phyloP scores from a whole-genome alignment of 768 basidiomycete species.

The Auriscalpium orientale region DNA sequence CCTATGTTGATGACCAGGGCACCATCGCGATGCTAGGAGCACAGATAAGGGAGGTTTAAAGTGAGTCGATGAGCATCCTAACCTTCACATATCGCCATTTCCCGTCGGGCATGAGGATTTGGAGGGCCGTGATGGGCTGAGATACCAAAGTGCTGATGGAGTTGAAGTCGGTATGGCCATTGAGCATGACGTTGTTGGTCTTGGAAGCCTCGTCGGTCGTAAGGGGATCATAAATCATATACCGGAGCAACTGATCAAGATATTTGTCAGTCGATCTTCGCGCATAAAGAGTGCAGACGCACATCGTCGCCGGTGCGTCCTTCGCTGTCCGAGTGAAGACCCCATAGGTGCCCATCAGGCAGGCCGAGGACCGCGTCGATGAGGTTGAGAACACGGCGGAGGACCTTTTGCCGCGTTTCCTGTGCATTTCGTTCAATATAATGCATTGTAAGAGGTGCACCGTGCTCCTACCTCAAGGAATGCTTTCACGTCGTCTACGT shows the following conservation, averaged over 20 bases:
- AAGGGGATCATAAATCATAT: conserved; percentile 31
- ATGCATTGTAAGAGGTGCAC: not conserved
- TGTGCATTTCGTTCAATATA: not conserved
- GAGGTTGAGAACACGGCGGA: conserved; percentile 22
- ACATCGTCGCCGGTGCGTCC: conserved; percentile 24
- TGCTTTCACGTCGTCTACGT: conserved; percentile 25
- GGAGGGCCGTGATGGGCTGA: conserved; percentile 28
- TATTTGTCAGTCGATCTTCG: not conserved
- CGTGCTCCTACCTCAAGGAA: conserved; percentile 16
- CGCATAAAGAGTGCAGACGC: not conserved
- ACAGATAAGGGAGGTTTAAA: not conserved
- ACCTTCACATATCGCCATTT: conserved; percentile 28
- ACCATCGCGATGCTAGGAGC: conserved; percentile 19
- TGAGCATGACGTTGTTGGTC: conserved; percentile 30
- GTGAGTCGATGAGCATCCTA: not conserved
- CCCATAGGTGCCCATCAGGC: conserved; percentile 27
- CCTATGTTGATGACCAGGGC: conserved; percentile 30
- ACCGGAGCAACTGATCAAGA: conserved; percentile 21
- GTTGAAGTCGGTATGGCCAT: conserved; percentile 27
- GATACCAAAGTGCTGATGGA: conserved; percentile 27
- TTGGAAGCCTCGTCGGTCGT: conserved; percentile 22
- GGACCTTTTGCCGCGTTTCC: conserved; percentile 24
- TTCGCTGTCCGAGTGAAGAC: conserved; percentile 21
- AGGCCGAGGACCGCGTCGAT: conserved; percentile 27
- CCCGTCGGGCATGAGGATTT: conserved; percentile 29